Evolutionary conservation across 106 monocot genomes (phyloP).

Genomic region (Acorus calamus): DNA sequence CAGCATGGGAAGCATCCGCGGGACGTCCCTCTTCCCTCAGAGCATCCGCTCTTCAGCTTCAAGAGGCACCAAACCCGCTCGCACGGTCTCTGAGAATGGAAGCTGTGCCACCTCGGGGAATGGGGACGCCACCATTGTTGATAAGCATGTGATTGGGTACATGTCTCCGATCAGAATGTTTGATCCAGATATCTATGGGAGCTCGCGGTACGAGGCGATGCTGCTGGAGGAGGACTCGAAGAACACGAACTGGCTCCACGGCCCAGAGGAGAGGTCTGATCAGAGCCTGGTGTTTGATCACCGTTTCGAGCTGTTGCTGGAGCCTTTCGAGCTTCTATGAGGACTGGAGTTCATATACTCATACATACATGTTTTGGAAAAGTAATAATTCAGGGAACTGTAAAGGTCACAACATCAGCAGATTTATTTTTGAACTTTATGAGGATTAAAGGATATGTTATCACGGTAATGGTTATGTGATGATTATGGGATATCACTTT

Average conservation of each 20-base stretch:
- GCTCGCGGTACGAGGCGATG: conserved; percentile 71
- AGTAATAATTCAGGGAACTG: no score
- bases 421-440: no score
- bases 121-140: conserved; percentile 9
- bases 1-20: conserved; percentile 59
- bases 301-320: conserved; percentile 74
- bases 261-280: conserved; percentile 67
- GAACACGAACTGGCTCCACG: conserved; percentile 85
- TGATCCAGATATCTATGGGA: conserved; percentile 57
- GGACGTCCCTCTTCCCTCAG: conserved; percentile 80
- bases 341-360: no score
- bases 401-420: no score
- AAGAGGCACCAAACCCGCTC: conserved; percentile 29
- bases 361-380: no score
- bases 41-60: conserved; percentile 52
- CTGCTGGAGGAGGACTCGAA: conserved; percentile 79
- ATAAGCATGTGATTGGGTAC: no score
- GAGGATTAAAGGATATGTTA: no score
- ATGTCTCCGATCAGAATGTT: conserved; percentile 31
- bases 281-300: conserved; percentile 78
- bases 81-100: conserved; percentile 17
- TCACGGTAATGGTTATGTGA: no score
- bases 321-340: conserved; percentile 59
- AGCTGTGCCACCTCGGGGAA: conserved; percentile 23
- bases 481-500: no score